phyloP scores from a whole-genome alignment of 2,329 filamentous ascomycete species.

The Botrytis medusae region DNA sequence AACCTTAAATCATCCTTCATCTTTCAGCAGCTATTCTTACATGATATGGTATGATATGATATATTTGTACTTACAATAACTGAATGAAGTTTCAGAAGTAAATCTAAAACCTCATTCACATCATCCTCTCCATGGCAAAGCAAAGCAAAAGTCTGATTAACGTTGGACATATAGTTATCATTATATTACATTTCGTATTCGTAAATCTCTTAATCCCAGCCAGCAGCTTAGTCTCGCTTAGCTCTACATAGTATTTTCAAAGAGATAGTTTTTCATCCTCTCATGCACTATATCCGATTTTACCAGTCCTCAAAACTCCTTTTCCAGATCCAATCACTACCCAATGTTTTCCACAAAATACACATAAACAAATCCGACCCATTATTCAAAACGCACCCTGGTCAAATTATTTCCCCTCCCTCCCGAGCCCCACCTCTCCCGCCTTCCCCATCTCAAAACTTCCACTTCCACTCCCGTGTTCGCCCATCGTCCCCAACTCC shows the following conservation, averaged over 20 bases:
- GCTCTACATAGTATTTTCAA: neutral
- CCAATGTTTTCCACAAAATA: neutral
- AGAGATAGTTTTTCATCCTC: neutral
- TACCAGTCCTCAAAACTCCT: neutral
- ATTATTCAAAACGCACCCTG: neutral
- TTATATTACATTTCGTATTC: neutral
- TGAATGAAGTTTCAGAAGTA: neutral
- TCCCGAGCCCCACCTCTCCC: neutral
- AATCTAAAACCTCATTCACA: too few relatives aligned
- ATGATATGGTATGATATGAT: neutral
- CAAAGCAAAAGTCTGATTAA: neutral
- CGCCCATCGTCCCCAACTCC: neutral
- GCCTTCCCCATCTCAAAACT: slow-evolving; percentile 4
- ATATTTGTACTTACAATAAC: too few relatives aligned
- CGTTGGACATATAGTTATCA: neutral
- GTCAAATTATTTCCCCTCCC: neutral
- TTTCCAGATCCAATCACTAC: neutral
- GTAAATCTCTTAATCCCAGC: neutral
- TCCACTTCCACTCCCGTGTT: neutral
- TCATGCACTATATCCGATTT: neutral
- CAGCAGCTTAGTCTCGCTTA: neutral
- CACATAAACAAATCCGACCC: neutral
- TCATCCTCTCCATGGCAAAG: neutral
- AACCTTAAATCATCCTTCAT: neutral
- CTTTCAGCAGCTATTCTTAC: neutral